Evolutionary conservation across 192 early-diverging fungal species (phyloP), one percentile per base, ranked within the genome.

Genomic region (Backusella australiensis): DNA sequence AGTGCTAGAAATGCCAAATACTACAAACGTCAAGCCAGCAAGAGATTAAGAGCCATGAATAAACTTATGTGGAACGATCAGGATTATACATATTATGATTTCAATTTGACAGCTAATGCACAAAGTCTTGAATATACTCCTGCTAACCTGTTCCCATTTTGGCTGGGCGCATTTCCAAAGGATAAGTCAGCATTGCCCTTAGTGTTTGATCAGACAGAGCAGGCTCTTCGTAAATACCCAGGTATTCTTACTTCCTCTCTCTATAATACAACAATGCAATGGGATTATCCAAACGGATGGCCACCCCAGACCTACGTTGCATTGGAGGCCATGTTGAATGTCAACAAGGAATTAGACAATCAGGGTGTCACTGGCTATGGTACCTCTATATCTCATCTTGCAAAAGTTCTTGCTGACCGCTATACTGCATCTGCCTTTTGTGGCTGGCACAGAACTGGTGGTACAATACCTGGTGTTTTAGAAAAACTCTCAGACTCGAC

Each of bases 211-310:
- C 41, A 71, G 3, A 72, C 90, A 0, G 65, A 52, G 5, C 41
- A 52, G 1, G 35, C 86, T 3, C 77, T 90, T 14, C 17, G 52
- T 11, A 71, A 80, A 46, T 90, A 82, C 69, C 86, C 86, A 2
- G 93, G 91, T n/a, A 90, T 89, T 1, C 76, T 93, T 21, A 85
- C 91, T 1, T 83, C 91, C 1, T 91, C 93, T 42, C 69, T 84
- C 6, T 71, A 78, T 46, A 79, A 84, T 56, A 90, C 87, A 44
- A 87, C 88, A 0, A 82, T 90, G 82, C 93, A 94, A 77, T 94
- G 93, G 93, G 93, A 93, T 80, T 88, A 77, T 56, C 93, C 93
- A 14, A 90, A 89, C 75, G 87, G 83, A 5, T 94, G 92, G 90
- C 91, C 91, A 38, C 91, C 91, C 0, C 81, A 90, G 34, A 85